These are phyloP conservation scores for Pseudophaeomoniella oleicola DNA, from an alignment of 2,329 filamentous ascomycete genomes.

Conservation along the genomic window DNA sequence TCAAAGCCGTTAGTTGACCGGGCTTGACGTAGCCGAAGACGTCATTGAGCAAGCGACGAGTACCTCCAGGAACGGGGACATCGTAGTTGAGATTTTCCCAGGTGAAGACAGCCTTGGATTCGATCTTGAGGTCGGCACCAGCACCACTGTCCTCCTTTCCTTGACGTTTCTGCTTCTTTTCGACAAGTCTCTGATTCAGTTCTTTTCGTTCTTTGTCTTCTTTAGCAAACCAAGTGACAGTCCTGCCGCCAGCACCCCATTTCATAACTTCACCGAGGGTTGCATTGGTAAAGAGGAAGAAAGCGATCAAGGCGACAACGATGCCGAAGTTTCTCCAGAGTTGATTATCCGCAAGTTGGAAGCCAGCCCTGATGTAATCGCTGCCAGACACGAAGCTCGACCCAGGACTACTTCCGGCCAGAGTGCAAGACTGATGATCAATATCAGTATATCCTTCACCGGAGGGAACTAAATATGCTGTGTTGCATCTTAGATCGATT, in stretches of 20 bases:
- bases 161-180: slow-evolving; percentile 22
- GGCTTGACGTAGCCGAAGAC: slow-evolving; percentile 35
- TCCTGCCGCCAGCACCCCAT: slow-evolving; percentile 25
- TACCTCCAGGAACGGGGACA: slow-evolving; percentile 31
- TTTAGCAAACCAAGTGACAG: slow-evolving; percentile 25
- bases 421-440: slow-evolving; percentile 65
- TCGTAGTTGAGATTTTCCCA: slow-evolving; percentile 37
- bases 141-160: slow-evolving; percentile 19
- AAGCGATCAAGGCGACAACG: slow-evolving; percentile 19
- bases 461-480: slow-evolving; percentile 53
- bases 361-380: slow-evolving; percentile 54
- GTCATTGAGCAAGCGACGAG: slow-evolving; percentile 28
- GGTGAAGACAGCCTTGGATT: slow-evolving; percentile 40
- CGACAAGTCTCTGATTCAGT: slow-evolving; percentile 22
- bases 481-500: slow-evolving; percentile 53
- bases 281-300: slow-evolving; percentile 22
- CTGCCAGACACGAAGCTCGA: slow-evolving; percentile 48
- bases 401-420: slow-evolving; percentile 56
- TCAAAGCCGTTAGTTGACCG: slow-evolving; percentile 34
- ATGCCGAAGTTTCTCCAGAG: slow-evolving; percentile 50
- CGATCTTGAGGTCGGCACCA: slow-evolving; percentile 33
- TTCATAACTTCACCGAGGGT: slow-evolving; percentile 23
- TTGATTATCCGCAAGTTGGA: slow-evolving; percentile 50
- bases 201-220: slow-evolving; percentile 22
- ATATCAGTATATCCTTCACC: slow-evolving; percentile 58